Conservation (phyloP, 164 flowering plant genomes). For the Hamamelis virginiana region DNA sequence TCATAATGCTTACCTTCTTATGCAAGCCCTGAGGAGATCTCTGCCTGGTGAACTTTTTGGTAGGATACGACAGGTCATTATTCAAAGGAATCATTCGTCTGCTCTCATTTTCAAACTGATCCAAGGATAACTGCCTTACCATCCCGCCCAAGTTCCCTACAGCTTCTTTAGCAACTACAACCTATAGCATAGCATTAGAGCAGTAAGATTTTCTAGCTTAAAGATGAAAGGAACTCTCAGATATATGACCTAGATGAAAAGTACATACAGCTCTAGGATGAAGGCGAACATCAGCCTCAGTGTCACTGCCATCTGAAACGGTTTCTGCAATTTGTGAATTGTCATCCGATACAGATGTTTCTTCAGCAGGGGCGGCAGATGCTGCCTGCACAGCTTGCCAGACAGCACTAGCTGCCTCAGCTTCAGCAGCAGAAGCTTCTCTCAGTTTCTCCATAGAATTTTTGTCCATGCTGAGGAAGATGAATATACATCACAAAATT, state of each 20-base stretch:
- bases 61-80: conserved; percentile 55
- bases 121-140: conserved; percentile 93
- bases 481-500: background rate
- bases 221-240: conserved; percentile 4
- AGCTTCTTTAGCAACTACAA: conserved; percentile 96
- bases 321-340: conserved; percentile 57
- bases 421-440: conserved; percentile 96
- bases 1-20: conserved; percentile 63
- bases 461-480: conserved; percentile 52
- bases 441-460: conserved; percentile 80
- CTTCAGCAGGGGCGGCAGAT: conserved; percentile 50
- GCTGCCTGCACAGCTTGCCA: conserved; percentile 89
- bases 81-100: conserved; percentile 78
- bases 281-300: conserved; percentile 87
- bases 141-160: conserved; percentile 94
- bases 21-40: conserved; percentile 89
- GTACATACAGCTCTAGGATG: conserved; percentile 94
- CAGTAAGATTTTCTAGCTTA: conserved; percentile 11
- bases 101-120: conserved; percentile 98
- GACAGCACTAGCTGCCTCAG: conserved; percentile 86
- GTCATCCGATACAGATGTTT: conserved; percentile 54
- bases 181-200: conserved; percentile 49
- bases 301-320: conserved; percentile 72
- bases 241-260: background rate
- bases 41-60: conserved; percentile 75